phyloP scores from a whole-genome alignment of 108 stramenopile genomes.

The Cyclotella choctawhatcheeana region DNA sequence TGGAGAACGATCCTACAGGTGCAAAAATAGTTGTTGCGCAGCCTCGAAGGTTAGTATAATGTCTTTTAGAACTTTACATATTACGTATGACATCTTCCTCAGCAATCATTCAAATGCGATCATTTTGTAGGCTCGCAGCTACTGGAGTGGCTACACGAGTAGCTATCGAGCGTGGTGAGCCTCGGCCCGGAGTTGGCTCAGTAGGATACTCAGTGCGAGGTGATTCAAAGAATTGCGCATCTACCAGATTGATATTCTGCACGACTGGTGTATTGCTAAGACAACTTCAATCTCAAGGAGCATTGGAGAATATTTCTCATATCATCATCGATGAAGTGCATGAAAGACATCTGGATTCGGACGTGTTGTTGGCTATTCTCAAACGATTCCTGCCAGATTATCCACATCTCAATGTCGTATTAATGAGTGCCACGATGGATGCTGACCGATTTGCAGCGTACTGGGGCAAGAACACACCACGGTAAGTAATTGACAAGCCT shows the following conservation, averaged over 20 bases:
- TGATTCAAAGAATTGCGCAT: conserved; percentile 66
- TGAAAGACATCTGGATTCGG: conserved; percentile 84
- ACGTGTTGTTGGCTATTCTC: conserved; percentile 72
- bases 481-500: not conserved
- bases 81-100: too few species aligned
- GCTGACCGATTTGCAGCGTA: conserved; percentile 88
- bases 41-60: conserved; percentile 74
- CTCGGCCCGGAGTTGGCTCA: conserved; percentile 61
- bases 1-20: conserved; percentile 78
- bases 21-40: conserved; percentile 95
- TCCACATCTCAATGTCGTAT: conserved; percentile 51
- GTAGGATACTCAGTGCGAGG: conserved; percentile 96
- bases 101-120: too few species aligned
- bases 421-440: conserved; percentile 89
- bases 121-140: conserved; percentile 18
- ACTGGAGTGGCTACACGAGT: conserved; percentile 86
- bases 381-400: conserved; percentile 33
- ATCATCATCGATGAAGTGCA: conserved; percentile 98
- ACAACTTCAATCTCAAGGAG: conserved; percentile 85
- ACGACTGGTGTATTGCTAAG: conserved; percentile 98
- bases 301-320: conserved; percentile 86
- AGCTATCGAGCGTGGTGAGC: conserved; percentile 89
- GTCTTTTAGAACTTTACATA: too few species aligned
- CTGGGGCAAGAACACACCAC: conserved; percentile 70
- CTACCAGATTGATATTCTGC: conserved; percentile 92